A percentile compares a stretch with the other conserved stretches of the same genome.
phyloP scores from a whole-genome alignment of 2,329 filamentous ascomycete species.

The Thelonectria blattea region DNA sequence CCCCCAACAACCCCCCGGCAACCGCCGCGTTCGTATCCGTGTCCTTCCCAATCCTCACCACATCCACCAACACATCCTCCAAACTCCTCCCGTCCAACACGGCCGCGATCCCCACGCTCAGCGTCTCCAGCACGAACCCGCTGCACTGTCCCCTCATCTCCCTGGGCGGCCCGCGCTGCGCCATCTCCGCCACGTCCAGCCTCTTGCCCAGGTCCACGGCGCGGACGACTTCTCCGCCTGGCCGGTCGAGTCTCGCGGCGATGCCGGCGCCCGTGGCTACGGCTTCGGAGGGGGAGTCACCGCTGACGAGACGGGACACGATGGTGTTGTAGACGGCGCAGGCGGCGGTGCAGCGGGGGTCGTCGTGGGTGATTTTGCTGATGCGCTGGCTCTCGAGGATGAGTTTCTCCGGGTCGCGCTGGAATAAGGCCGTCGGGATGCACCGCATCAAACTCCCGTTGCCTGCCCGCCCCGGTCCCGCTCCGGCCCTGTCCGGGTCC shows the following conservation, averaged over 20 bases:
- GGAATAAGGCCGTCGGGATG: constrained; percentile 52
- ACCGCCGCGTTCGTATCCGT: constrained; percentile 56
- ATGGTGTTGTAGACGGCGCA: constrained; percentile 51
- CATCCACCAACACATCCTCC: constrained; percentile 53
- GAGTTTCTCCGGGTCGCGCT: constrained; percentile 33
- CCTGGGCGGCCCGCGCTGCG: constrained; percentile 38
- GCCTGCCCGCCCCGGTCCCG: constrained; percentile 47
- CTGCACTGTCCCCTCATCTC: constrained; percentile 39
- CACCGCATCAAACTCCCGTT: constrained; percentile 57
- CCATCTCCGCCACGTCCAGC: constrained; percentile 39
- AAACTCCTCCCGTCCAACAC: constrained; percentile 47
- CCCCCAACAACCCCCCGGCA: constrained; percentile 53
- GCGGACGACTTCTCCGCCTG: constrained; percentile 24
- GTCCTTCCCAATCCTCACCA: constrained; percentile 52
- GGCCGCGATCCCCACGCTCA: constrained; percentile 50
- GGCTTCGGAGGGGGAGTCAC: constrained; percentile 34
- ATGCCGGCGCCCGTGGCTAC: constrained; percentile 36
- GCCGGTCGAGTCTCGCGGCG: constrained; percentile 35
- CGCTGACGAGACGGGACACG: constrained; percentile 42
- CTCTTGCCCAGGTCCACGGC: constrained; percentile 40
- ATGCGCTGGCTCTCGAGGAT: constrained; percentile 44
- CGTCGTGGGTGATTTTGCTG: constrained; percentile 49
- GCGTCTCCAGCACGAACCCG: constrained; percentile 52
- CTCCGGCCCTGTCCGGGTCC: constrained; percentile 44
- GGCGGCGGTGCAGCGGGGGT: constrained; percentile 42